Evolutionary conservation across 176 grass and related monocot species (phyloP).

Genomic region (Microstegium vimineum): DNA sequence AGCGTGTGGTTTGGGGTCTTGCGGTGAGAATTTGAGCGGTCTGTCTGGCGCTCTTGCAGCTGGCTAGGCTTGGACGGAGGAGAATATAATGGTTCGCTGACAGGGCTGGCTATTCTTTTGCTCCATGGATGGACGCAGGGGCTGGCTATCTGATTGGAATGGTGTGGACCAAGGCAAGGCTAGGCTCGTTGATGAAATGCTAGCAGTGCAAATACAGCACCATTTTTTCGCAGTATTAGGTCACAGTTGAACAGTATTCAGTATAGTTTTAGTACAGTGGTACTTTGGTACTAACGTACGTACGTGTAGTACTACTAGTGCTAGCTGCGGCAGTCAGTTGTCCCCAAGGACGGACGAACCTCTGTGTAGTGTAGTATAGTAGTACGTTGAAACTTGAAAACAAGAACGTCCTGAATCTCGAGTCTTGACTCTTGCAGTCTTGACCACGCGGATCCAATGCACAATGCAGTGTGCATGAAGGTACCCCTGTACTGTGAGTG

Average conservation of each 20-base stretch:
- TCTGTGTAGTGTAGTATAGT: too few relatives aligned
- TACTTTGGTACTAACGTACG: neutral
- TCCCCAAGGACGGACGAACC: neutral
- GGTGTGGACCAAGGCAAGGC: too few relatives aligned
- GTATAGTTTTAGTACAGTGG: neutral
- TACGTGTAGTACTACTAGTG: neutral
- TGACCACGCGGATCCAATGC: conserved; percentile 4
- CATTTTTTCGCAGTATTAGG: neutral
- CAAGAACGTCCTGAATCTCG: neutral
- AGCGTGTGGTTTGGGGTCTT: neutral
- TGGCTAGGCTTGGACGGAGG: too few relatives aligned
- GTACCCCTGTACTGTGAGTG: neutral
- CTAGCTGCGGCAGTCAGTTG: neutral
- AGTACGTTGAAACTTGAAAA: neutral
- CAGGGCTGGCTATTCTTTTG: too few relatives aligned
- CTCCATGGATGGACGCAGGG: too few relatives aligned
- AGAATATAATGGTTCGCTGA: neutral
- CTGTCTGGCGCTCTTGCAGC: neutral
- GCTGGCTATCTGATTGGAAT: too few relatives aligned
- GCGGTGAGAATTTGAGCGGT: neutral
- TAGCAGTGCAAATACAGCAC: neutral
- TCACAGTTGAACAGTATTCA: neutral
- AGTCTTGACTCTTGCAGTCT: neutral
- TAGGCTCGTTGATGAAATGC: too few relatives aligned
- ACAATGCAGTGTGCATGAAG: neutral